These are phyloP conservation scores for Fusarium sp. DNA, from an alignment of 2,329 filamentous ascomycete species.

Conservation along the genomic window DNA sequence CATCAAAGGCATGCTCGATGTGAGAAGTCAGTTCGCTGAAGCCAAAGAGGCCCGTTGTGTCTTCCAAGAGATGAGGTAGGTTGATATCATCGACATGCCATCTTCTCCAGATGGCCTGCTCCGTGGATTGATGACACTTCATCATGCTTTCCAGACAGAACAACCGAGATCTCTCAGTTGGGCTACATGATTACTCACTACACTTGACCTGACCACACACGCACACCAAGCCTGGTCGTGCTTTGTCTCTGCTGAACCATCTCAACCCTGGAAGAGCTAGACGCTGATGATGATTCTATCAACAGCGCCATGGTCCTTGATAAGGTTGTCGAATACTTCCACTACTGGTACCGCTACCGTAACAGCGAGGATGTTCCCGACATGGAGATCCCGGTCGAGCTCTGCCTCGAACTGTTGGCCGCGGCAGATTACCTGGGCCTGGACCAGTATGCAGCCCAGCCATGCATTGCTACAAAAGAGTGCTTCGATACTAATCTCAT, in stretches of 20 bases:
- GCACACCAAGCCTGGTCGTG: constrained; percentile 25
- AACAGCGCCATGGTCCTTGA: constrained; percentile 78
- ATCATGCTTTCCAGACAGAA: constrained; percentile 62
- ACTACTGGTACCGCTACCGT: constrained; percentile 81
- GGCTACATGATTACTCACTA: constrained; percentile 66
- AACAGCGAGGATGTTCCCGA: constrained; percentile 80
- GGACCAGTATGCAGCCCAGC: constrained; percentile 62
- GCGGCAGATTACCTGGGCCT: constrained; percentile 82
- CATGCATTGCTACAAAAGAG: constrained; percentile 30
- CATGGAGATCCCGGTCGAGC: constrained; percentile 82
- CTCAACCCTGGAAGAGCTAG: constrained; percentile 21
- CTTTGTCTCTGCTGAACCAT: constrained; percentile 22
- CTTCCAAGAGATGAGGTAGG: constrained; percentile 79
- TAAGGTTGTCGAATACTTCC: constrained; percentile 85
- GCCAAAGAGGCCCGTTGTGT: constrained; percentile 71
- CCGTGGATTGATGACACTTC: constrained; percentile 54
- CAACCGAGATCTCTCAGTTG: constrained; percentile 49
- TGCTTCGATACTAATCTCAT: constrained; percentile 47
- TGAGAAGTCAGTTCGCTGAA: constrained; percentile 75
- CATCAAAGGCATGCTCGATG: constrained; percentile 81
- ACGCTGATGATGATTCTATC: constrained; percentile 42
- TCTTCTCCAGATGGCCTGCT: constrained; percentile 20
- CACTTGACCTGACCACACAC: constrained; percentile 71
- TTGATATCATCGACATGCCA: constrained; percentile 31
- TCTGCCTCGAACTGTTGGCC: constrained; percentile 81